Evolutionary conservation across 192 early-diverging fungal genomes (phyloP).

Genomic region (Lobosporangium transversale): DNA sequence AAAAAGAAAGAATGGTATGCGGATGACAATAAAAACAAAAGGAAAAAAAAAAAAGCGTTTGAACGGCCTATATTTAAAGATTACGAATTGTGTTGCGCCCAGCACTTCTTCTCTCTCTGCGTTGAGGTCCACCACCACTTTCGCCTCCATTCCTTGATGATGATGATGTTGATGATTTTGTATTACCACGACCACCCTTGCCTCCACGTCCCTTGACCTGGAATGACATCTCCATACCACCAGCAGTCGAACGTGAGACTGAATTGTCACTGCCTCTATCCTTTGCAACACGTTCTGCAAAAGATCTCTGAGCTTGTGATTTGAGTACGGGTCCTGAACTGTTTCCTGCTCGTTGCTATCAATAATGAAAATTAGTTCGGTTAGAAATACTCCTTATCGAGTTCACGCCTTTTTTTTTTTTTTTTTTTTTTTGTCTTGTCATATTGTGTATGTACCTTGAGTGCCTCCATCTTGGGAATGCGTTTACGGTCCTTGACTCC

Average conservation of each 20-base stretch:
- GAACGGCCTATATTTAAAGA: constrained; percentile 7
- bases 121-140: constrained; percentile 24
- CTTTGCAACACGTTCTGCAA: constrained; percentile 46
- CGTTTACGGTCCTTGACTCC: constrained; percentile 54
- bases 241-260: constrained; percentile 43
- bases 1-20: neutral
- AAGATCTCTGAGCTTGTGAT: constrained; percentile 48
- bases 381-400: neutral
- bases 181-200: constrained; percentile 23
- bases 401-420: neutral
- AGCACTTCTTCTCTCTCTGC: constrained; percentile 43
- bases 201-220: constrained; percentile 28
- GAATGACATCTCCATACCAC: constrained; percentile 56
- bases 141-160: constrained; percentile 11
- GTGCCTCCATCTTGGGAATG: constrained; percentile 53
- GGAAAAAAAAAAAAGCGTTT: neutral
- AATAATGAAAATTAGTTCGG: neutral
- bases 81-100: constrained; percentile 48
- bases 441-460: constrained; percentile 21
- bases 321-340: constrained; percentile 38
- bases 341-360: constrained; percentile 40
- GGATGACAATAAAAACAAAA: neutral
- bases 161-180: constrained; percentile 16
- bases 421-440: neutral
- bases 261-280: constrained; percentile 34